These are phyloP conservation scores for Mrakia gelida DNA, from an alignment of 768 basidiomycete genomes.

Conservation along the genomic window DNA sequence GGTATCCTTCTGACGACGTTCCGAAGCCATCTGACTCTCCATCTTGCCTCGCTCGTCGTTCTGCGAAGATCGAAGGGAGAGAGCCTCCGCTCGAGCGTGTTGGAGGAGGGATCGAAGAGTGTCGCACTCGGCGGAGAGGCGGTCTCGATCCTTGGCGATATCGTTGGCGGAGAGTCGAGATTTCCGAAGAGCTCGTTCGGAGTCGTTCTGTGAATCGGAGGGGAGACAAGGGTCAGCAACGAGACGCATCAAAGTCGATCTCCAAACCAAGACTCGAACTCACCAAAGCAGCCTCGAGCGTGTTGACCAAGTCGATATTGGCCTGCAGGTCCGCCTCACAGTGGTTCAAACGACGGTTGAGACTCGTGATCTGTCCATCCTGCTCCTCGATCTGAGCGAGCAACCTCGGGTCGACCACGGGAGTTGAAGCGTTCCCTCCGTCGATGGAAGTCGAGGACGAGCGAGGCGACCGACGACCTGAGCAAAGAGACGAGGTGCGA, in stretches of 20 bases:
- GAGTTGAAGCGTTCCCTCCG: conserved; percentile 14
- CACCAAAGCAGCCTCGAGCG: conserved; percentile 27
- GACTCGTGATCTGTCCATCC: conserved; percentile 83
- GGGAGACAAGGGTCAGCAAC: background rate
- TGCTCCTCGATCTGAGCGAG: conserved; percentile 73
- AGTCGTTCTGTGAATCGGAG: conserved; percentile 23
- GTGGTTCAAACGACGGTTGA: conserved; percentile 89
- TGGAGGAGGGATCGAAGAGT: conserved; percentile 22
- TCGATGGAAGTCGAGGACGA: conserved; percentile 16
- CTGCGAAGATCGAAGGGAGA: conserved; percentile 20
- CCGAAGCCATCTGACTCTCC: conserved; percentile 29
- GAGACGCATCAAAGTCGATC: background rate
- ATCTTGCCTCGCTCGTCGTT: conserved; percentile 29
- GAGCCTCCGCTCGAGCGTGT: conserved; percentile 29
- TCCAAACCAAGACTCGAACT: background rate
- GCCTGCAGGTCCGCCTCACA: conserved; percentile 86
- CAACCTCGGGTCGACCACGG: conserved; percentile 40
- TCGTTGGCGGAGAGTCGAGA: conserved; percentile 29
- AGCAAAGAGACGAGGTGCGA: background rate
- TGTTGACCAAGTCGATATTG: conserved; percentile 67
- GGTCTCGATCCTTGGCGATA: conserved; percentile 32
- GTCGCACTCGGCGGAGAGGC: conserved; percentile 20
- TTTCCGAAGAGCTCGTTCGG: conserved; percentile 31
- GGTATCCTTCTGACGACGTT: conserved; percentile 34
- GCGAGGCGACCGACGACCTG: conserved; percentile 17